Base-by-base conservation (phyloP, 2,329 filamentous ascomycete species). In the Ilyonectria mors-panacis region DNA sequence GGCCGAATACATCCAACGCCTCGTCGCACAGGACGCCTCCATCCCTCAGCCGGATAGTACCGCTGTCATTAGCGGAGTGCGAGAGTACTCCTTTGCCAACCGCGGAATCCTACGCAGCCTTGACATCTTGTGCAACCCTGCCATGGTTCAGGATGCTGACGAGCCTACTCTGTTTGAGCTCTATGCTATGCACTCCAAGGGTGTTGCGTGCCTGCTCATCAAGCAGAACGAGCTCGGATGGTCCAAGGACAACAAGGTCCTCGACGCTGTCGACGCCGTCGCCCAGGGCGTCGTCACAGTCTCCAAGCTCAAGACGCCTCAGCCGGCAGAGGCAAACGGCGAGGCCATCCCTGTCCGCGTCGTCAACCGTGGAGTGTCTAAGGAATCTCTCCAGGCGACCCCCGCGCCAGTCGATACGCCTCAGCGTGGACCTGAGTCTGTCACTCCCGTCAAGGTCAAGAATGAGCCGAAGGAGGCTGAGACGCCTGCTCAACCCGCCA, bases 161-260 rank as follows among this genome's bases (percentile, higher is more conserved):
- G 92, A 96, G 70, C 89, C 89, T 17, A 90, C 92, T 0, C 83
- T 98, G 15, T 98, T 99, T 76, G 96, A 99, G 83, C 87, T 99
- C 10, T 99, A 99, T 79, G 93, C 94, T 35, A 97, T 98, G 92
- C 95, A 99, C 81, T 98, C 96, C 12, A 97, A 94, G 83, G 96
- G 96, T 68, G 94, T 98, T n/a, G 95, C 95, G 19, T 95, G 93
- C 75, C 80, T 98, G 59, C 91, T 91, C 70, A 90, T 99, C 79
- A 95, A 93, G 79, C 94, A 95, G 78, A 89, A 91, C 58, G 95
- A 98, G 81, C 86, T 99, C 55, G 96, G 97, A 33, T 98, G 95
- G 95, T 92, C 92, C 73, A 89, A 90, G 73, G 94, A 98, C 69
- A 95, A 94, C 81, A 97, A 97, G 84, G 93, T 97, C 59, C 85